A percentile compares a stretch with the other conserved stretches of the same genome.
Conservation (phyloP, 345 rosid species). For the Aurinia saxatilis region DNA sequence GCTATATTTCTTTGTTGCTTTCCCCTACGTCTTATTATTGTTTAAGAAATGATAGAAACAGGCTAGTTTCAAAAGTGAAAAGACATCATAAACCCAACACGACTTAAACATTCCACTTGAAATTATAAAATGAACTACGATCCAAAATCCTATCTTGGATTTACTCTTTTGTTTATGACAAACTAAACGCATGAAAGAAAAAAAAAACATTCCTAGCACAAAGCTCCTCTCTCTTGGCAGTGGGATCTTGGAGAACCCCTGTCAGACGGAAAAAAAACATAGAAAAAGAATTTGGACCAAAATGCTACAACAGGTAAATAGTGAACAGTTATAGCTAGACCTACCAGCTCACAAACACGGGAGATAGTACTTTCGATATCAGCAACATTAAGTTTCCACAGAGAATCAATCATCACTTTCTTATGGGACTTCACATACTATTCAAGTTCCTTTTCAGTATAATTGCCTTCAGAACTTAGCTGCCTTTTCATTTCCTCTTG, state of each 20-base stretch:
- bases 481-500: conserved; percentile 99
- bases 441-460: conserved; percentile 90
- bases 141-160: too few species aligned
- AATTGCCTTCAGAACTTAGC: conserved; percentile 80
- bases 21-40: too few species aligned
- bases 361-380: conserved; percentile 93
- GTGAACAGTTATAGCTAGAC: conserved; percentile 19
- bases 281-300: conserved; percentile 18
- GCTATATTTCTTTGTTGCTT: too few species aligned
- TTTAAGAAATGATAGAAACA: too few species aligned
- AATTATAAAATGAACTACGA: too few species aligned
- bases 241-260: conserved; percentile 98
- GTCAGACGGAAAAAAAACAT: not conserved
- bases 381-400: conserved; percentile 98
- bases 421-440: conserved; percentile 82
- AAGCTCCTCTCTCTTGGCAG: conserved; percentile 77
- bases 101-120: too few species aligned
- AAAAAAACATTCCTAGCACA: too few species aligned
- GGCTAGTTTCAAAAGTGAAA: too few species aligned
- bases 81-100: too few species aligned
- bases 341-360: conserved; percentile 93
- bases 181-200: too few species aligned
- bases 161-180: too few species aligned
- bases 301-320: not conserved
- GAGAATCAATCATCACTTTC: conserved; percentile 84